phyloP scores from a whole-genome alignment of 768 basidiomycete species.

The Tricholomella constricta region DNA sequence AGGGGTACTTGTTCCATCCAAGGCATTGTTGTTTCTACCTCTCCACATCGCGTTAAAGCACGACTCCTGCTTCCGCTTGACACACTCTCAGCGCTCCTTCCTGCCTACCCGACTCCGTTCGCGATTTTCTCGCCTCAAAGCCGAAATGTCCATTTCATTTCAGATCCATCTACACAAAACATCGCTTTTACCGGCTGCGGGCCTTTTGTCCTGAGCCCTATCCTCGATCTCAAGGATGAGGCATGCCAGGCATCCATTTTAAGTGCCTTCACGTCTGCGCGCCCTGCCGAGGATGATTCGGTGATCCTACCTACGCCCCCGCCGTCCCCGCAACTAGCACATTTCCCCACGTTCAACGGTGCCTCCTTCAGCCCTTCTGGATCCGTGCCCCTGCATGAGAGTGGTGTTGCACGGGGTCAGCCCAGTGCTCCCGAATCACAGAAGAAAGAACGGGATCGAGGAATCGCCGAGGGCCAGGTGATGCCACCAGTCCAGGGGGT shows the following conservation, averaged over 20 bases:
- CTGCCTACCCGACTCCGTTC: conserved; percentile 6
- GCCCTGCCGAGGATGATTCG: conserved; percentile 6
- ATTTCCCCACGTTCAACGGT: background rate
- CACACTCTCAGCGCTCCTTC: conserved; percentile 10
- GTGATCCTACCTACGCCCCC: conserved; percentile 39
- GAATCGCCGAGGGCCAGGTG: background rate
- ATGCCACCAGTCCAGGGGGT: background rate
- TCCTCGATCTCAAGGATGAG: conserved; percentile 22
- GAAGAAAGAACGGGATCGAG: background rate
- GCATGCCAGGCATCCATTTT: conserved; percentile 36
- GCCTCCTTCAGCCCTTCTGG: background rate
- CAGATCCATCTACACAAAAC: conserved; percentile 2
- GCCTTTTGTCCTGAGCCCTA: conserved; percentile 28
- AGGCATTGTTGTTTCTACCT: conserved; percentile 1
- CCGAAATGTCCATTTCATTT: conserved; percentile 14
- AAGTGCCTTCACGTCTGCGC: conserved; percentile 27
- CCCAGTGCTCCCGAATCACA: too few species aligned
- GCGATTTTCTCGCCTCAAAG: conserved; percentile 20
- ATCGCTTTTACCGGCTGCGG: conserved; percentile 4
- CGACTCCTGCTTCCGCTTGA: conserved; percentile 4
- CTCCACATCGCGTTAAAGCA: background rate
- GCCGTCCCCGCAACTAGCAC: conserved; percentile 33
- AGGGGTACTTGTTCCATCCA: conserved; percentile 9
- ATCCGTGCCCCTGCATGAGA: background rate
- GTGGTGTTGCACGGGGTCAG: background rate